Conservation (phyloP, 345 rosid genomes). For the Salix viminalis region DNA sequence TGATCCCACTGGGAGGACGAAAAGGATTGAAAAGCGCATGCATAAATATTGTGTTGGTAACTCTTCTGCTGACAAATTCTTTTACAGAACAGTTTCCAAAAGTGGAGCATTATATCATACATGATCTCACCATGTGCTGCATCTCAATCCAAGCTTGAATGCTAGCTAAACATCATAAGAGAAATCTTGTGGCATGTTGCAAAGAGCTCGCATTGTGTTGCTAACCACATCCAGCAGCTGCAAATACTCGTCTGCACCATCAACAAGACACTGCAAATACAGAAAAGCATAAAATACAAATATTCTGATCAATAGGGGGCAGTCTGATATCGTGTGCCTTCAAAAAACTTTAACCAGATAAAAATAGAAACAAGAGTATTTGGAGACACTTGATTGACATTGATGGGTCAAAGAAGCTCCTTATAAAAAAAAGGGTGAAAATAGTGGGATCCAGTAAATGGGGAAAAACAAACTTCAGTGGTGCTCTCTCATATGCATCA, state of each 20-base stretch:
- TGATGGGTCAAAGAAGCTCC: neutral
- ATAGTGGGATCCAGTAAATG: neutral
- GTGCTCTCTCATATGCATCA: neutral
- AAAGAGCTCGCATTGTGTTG: constrained; percentile 55
- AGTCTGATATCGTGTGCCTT: neutral
- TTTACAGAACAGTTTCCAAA: neutral
- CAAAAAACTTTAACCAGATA: neutral
- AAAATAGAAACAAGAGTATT: neutral
- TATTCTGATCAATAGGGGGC: neutral
- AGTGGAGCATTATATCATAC: neutral
- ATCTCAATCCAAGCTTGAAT: neutral
- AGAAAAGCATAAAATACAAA: constrained; percentile 1
- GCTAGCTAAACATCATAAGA: constrained; percentile 32
- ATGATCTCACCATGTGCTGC: neutral
- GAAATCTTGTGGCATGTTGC: constrained; percentile 74
- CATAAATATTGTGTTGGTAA: neutral
- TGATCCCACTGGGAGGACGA: neutral
- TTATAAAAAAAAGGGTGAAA: neutral
- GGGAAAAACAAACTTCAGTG: neutral
- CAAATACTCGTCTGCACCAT: constrained; percentile 94
- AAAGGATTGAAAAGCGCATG: neutral
- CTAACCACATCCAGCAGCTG: constrained; percentile 84
- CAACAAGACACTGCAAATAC: constrained; percentile 69
- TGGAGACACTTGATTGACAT: neutral
- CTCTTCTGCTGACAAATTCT: neutral